These are phyloP conservation scores for Aegilops longissima DNA, from an alignment of 176 grass and related monocot species.

Conservation along the genomic window DNA sequence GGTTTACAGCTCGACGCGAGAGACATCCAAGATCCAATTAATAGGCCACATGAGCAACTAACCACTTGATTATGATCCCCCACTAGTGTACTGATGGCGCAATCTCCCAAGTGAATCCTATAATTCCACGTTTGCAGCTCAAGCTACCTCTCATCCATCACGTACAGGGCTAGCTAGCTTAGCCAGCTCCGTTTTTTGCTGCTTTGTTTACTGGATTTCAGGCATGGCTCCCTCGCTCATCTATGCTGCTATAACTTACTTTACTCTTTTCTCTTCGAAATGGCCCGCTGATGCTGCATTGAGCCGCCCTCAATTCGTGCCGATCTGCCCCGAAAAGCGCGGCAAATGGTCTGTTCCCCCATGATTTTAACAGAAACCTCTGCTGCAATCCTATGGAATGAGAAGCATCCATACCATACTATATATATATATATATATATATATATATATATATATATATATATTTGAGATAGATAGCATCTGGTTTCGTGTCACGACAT, in stretches of 20 bases:
- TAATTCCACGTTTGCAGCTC: slow-evolving; percentile 29
- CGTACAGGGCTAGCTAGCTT: neutral
- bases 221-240: neutral
- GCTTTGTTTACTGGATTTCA: slow-evolving; percentile 31
- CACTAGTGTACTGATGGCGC: slow-evolving; percentile 10
- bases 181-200: neutral
- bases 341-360: slow-evolving; percentile 17
- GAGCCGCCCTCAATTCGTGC: slow-evolving; percentile 47
- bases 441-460: neutral
- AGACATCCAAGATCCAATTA: slow-evolving; percentile 63
- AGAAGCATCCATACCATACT: slow-evolving; percentile 36
- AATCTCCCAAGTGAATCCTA: slow-evolving; percentile 46
- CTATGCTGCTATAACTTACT: neutral
- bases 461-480: slow-evolving; percentile 10
- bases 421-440: slow-evolving; percentile 8
- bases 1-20: slow-evolving; percentile 60
- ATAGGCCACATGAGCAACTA: slow-evolving; percentile 55
- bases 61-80: slow-evolving; percentile 48
- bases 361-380: slow-evolving; percentile 13
- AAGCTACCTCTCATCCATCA: neutral
- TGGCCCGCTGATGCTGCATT: neutral
- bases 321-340: slow-evolving; percentile 47
- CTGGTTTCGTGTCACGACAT: slow-evolving; percentile 49
- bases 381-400: slow-evolving; percentile 41
- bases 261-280: neutral